Conservation (phyloP, 2,329 filamentous ascomycete species). For the Sclerotinia minor region DNA sequence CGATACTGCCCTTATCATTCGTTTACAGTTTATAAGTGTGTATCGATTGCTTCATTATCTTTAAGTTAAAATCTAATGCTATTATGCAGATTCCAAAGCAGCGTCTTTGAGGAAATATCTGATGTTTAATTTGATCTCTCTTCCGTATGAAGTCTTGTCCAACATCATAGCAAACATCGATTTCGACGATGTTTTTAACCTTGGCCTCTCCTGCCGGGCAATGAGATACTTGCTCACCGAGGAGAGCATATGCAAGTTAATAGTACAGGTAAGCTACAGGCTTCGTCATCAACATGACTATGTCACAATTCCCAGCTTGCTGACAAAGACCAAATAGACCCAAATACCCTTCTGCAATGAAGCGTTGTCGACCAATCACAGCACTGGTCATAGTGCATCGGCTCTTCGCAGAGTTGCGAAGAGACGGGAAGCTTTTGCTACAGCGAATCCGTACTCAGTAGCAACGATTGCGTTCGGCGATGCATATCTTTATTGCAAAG, state of each 20-base stretch:
- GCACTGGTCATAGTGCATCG: conserved; percentile 46
- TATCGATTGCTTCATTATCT: not conserved
- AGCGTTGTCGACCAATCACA: conserved; percentile 30
- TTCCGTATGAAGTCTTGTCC: conserved; percentile 41
- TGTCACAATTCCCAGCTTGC: not conserved
- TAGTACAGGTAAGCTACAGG: conserved; percentile 35
- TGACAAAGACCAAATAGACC: conserved; percentile 28
- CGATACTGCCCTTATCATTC: not conserved
- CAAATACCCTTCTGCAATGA: conserved; percentile 39
- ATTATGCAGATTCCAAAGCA: not conserved
- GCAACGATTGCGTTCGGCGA: conserved; percentile 60
- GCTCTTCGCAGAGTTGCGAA: conserved; percentile 63
- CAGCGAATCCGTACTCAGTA: conserved; percentile 61
- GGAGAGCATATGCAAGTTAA: conserved; percentile 38
- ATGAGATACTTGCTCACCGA: conserved; percentile 36
- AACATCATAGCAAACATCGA: conserved; percentile 36
- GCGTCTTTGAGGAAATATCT: conserved; percentile 19
- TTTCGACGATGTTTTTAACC: conserved; percentile 40
- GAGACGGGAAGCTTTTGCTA: conserved; percentile 58
- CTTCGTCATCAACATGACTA: conserved; percentile 5
- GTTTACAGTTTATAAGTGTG: not conserved
- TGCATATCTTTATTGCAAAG: conserved; percentile 62
- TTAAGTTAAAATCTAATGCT: conserved; percentile 1
- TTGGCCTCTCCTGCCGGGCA: conserved; percentile 35
- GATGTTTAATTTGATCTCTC: conserved; percentile 36